A percentile compares a stretch with the other conserved stretches of the same genome.
These are phyloP conservation scores for Oryza rufipogon DNA, from an alignment of 176 grass and related monocot species.

Conservation along the genomic window DNA sequence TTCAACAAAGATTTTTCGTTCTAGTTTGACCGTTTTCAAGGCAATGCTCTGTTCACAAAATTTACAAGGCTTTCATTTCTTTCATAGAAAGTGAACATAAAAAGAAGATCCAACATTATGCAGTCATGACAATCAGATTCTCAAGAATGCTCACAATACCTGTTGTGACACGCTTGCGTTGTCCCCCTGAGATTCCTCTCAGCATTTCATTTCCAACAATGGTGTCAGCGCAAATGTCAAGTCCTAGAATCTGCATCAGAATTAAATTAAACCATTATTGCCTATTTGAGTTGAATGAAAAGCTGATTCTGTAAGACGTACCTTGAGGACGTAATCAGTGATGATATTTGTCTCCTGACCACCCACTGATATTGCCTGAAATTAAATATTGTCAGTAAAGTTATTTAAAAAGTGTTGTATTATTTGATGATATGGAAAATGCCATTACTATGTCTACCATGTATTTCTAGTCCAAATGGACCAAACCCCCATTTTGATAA, in stretches of 20 bases:
- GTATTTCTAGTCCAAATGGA: neutral
- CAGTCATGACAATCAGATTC: neutral
- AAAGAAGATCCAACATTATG: neutral
- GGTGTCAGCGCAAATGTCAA: slow-evolving; percentile 71
- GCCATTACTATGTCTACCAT: neutral
- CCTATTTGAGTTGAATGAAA: neutral
- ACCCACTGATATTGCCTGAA: slow-evolving; percentile 51
- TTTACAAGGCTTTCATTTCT: neutral
- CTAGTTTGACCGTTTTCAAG: neutral
- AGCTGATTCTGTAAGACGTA: neutral
- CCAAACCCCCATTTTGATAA: neutral
- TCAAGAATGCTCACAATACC: slow-evolving; percentile 36
- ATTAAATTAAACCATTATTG: slow-evolving; percentile 14
- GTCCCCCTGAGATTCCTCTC: slow-evolving; percentile 67
- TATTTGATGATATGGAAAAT: neutral
- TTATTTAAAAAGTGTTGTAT: neutral
- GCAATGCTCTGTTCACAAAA: neutral
- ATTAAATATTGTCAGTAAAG: slow-evolving; percentile 1
- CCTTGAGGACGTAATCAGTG: slow-evolving; percentile 65
- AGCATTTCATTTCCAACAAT: slow-evolving; percentile 64
- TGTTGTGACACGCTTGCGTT: slow-evolving; percentile 66
- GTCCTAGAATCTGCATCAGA: slow-evolving; percentile 53
- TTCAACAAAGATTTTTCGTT: neutral
- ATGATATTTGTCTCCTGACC: slow-evolving; percentile 63
- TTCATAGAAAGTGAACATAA: neutral